Evolutionary conservation across 78 protist genomes (phyloP).

Genomic region (Dictyostelium brefeldianum): DNA sequence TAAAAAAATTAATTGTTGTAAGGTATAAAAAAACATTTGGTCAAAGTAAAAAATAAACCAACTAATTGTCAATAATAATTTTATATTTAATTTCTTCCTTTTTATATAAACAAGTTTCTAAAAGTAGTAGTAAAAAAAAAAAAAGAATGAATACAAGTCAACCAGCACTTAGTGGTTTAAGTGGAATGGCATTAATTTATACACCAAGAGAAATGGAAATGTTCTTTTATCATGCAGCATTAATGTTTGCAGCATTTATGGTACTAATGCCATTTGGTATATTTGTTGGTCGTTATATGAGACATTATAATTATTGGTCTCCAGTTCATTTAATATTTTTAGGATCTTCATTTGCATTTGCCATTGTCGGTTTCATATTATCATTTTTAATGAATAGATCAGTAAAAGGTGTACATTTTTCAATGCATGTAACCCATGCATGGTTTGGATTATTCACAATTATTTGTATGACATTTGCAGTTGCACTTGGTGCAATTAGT

Average conservation of each 20-base stretch:
- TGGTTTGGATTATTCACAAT: slow-evolving; percentile 33
- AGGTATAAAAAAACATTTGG: too few relatives aligned
- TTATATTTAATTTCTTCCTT: too few relatives aligned
- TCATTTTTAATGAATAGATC: background rate
- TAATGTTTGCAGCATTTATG: slow-evolving; percentile 45
- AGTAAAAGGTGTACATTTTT: background rate
- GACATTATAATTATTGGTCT: slow-evolving; percentile 52
- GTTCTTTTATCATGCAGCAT: slow-evolving; percentile 21
- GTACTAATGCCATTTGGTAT: slow-evolving; percentile 73
- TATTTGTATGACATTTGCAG: background rate
- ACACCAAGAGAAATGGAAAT: too few relatives aligned
- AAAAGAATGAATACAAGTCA: too few relatives aligned
- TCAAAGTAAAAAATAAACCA: too few relatives aligned
- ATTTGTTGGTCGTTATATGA: slow-evolving; percentile 51
- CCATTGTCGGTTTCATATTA: slow-evolving; percentile 15
- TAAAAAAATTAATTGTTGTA: too few relatives aligned
- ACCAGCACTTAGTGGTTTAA: too few relatives aligned
- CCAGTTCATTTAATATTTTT: slow-evolving; percentile 37
- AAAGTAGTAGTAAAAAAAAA: too few relatives aligned
- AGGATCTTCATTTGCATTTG: background rate
- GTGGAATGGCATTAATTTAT: too few relatives aligned
- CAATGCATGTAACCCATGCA: background rate
- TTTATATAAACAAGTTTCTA: too few relatives aligned
- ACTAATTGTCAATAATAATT: too few relatives aligned
- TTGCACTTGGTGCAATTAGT: slow-evolving; percentile 14